Percentiles rank a stretch among this genome's conserved stretches.
Evolutionary conservation across 805 yeast genomes (phyloP).

Genomic region (Candida insectorum): DNA sequence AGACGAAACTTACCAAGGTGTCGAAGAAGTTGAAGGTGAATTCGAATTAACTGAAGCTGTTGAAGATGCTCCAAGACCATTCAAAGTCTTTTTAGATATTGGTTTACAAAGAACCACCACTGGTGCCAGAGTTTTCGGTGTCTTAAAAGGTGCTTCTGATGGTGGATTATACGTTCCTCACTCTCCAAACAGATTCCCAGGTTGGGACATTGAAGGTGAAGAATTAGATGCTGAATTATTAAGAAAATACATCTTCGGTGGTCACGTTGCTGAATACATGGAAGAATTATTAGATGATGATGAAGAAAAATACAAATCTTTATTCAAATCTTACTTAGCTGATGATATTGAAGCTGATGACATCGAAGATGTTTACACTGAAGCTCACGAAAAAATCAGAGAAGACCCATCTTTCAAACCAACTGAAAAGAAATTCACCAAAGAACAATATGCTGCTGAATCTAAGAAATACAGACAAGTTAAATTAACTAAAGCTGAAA

Average conservation of each 20-base stretch:
- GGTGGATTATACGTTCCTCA: constrained; percentile 99
- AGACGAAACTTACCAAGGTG: constrained; percentile 98
- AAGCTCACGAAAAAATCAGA: constrained; percentile 95
- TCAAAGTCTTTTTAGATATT: constrained; percentile 98
- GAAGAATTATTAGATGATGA: constrained; percentile 99
- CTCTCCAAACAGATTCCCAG: constrained; percentile 99
- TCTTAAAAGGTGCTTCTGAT: constrained; percentile 99
- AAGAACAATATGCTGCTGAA: constrained; percentile 97
- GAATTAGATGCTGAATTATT: constrained; percentile 96
- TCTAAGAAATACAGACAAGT: constrained; percentile 86
- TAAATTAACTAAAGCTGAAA: constrained; percentile 89
- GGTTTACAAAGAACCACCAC: constrained; percentile 99
- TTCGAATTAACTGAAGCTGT: constrained; percentile 97
- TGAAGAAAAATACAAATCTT: constrained; percentile 97
- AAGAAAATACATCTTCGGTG: constrained; percentile 99
- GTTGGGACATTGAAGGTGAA: constrained; percentile 98
- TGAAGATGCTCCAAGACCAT: constrained; percentile 99
- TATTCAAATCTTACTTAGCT: constrained; percentile 94
- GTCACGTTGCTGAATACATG: constrained; percentile 99
- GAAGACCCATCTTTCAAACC: constrained; percentile 91
- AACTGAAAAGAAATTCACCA: constrained; percentile 89
- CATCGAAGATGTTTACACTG: constrained; percentile 90
- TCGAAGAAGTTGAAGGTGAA: constrained; percentile 99
- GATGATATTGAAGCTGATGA: constrained; percentile 97
- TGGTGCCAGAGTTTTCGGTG: constrained; percentile 99